Percentiles rank a stretch among this genome's conserved stretches.
phyloP scores from a whole-genome alignment of 2,329 filamentous ascomycete species.

The Ceratocystis destructans region DNA sequence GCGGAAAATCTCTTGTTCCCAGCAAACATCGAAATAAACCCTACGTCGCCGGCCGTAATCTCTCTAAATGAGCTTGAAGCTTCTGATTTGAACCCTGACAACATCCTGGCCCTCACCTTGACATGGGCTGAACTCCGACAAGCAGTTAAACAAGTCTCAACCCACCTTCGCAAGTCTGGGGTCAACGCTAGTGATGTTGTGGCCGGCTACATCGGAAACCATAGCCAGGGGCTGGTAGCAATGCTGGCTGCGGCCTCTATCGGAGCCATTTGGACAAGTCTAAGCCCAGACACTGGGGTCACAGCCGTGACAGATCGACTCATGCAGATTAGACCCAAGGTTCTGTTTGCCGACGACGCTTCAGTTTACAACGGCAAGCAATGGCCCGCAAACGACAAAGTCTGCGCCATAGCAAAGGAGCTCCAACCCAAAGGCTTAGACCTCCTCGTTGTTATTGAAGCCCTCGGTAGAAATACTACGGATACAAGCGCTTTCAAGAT shows the following conservation, averaged over 20 bases:
- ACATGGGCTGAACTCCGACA: constrained; percentile 67
- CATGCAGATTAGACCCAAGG: constrained; percentile 66
- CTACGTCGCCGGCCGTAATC: constrained; percentile 69
- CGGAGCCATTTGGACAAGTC: constrained; percentile 83
- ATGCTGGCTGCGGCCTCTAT: constrained; percentile 73
- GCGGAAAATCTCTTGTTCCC: constrained; percentile 90
- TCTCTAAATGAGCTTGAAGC: constrained; percentile 49
- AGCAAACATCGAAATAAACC: constrained; percentile 36
- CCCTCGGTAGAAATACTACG: constrained; percentile 24
- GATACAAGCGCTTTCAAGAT: constrained; percentile 31
- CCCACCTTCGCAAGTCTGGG: constrained; percentile 52
- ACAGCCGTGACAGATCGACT: constrained; percentile 81
- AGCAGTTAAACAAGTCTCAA: constrained; percentile 58
- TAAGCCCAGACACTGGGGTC: constrained; percentile 84
- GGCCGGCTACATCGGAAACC: constrained; percentile 76
- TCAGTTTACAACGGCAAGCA: constrained; percentile 83
- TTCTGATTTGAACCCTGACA: constrained; percentile 30
- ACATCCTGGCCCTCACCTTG: background rate
- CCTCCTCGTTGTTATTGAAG: constrained; percentile 58
- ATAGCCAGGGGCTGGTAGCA: constrained; percentile 71
- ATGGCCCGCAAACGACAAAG: constrained; percentile 68
- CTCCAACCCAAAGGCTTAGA: constrained; percentile 48
- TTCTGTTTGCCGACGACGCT: constrained; percentile 79
- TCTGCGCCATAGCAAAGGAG: constrained; percentile 56
- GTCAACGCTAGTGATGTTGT: constrained; percentile 44